These are phyloP conservation scores for Pseudoturritis turrita DNA, from an alignment of 345 rosid species.

Conservation along the genomic window DNA sequence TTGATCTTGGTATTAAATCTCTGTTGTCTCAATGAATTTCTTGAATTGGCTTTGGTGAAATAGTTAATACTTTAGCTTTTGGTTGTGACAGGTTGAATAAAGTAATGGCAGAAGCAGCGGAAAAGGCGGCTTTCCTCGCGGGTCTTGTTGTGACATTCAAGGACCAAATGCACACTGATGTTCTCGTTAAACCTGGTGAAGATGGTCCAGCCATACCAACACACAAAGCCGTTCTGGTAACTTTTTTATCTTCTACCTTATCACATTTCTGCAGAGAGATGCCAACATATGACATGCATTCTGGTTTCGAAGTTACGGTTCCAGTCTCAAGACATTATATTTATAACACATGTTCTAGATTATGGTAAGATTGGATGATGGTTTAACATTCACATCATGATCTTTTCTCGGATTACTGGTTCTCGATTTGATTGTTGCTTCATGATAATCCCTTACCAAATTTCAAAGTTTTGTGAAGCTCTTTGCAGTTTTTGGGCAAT, in stretches of 20 bases:
- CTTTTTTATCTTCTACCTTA: not conserved
- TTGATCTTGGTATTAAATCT: too few species aligned
- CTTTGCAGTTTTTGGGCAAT: too few species aligned
- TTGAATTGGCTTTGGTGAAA: not conserved
- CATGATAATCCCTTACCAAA: too few species aligned
- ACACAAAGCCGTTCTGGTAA: constrained; percentile 26
- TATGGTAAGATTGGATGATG: too few species aligned
- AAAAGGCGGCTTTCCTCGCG: constrained; percentile 17
- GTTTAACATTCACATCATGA: too few species aligned
- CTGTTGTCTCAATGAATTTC: not conserved
- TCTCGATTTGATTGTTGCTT: too few species aligned
- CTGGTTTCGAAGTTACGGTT: not conserved
- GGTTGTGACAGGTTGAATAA: not conserved
- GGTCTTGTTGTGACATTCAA: constrained; percentile 17
- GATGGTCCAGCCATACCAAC: constrained; percentile 9
- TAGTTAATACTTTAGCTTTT: not conserved
- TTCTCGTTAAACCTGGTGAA: constrained; percentile 15
- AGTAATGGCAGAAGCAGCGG: constrained; percentile 14
- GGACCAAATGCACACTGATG: constrained; percentile 28
- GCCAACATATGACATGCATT: not conserved
- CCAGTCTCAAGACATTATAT: too few species aligned
- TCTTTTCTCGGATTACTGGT: not conserved
- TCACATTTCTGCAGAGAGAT: too few species aligned
- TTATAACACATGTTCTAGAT: too few species aligned
- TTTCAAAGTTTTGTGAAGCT: not conserved